A percentile compares a stretch with the other conserved stretches of the same genome.
phyloP scores from a whole-genome alignment of 768 basidiomycete genomes.

The Megacollybia marginata region DNA sequence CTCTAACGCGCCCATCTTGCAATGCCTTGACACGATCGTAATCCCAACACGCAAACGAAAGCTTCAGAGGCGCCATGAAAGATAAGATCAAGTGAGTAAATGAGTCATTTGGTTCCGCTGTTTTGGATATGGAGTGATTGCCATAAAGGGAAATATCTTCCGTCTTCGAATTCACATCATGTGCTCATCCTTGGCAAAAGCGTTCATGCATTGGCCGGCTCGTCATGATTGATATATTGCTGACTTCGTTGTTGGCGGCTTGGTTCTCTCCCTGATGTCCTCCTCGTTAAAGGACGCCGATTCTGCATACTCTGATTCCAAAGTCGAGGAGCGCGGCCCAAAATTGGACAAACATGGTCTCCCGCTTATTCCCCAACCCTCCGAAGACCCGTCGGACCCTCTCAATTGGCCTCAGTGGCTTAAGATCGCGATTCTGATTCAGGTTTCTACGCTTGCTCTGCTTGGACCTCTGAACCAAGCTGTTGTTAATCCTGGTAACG shows the following conservation, averaged over 20 bases:
- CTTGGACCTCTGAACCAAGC: slow-evolving; percentile 13
- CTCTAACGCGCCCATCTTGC: slow-evolving; percentile 11
- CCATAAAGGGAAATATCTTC: too few species aligned
- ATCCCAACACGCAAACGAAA: slow-evolving; percentile 12
- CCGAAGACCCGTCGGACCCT: slow-evolving; percentile 15
- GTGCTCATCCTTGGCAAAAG: too few species aligned
- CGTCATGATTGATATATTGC: too few species aligned
- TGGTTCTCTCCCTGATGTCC: too few species aligned
- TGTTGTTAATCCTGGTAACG: slow-evolving; percentile 12
- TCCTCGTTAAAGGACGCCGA: too few species aligned
- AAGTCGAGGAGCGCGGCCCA: too few species aligned
- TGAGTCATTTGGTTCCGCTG: background rate
- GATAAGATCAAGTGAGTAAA: background rate
- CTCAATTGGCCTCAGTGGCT: slow-evolving; percentile 15
- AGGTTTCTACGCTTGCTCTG: slow-evolving; percentile 11
- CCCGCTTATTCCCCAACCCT: slow-evolving; percentile 20
- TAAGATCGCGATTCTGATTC: slow-evolving; percentile 12
- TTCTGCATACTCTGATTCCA: too few species aligned
- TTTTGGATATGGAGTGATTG: too few species aligned
- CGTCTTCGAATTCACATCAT: too few species aligned
- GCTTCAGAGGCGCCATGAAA: slow-evolving; percentile 8
- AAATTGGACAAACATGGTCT: slow-evolving; percentile 16
- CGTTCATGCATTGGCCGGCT: too few species aligned
- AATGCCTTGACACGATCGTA: slow-evolving; percentile 13
- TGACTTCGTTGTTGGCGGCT: too few species aligned